Evolutionary conservation across 2,329 filamentous ascomycete genomes (phyloP), one percentile per base, ranked within the genome.

Genomic region (Sphaerulina vaccinii): DNA sequence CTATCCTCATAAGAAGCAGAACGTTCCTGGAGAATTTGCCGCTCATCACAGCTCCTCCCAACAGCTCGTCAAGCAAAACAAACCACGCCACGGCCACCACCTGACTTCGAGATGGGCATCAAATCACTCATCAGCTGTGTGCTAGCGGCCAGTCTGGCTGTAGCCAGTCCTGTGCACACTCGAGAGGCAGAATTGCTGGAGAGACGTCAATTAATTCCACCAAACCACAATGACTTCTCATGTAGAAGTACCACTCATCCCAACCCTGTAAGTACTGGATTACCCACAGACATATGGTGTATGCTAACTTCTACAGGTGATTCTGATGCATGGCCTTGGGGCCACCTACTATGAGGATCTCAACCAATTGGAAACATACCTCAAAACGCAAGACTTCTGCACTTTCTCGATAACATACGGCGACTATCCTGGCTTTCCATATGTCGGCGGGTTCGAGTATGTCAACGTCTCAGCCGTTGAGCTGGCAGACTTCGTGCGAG

Each of bases 321-420:
- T 62, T 18, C 43, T 63, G 27, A 51, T 63, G 35, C 61, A 63
- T 42, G 61, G 61, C 15, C 47, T 63, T 3, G 61, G 61, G 24
- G 59, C 61, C 15, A 63, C 59, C 15, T 63, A 59, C 54, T 60
- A 62, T 45, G 59, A 60, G 49, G 61, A 63, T 49, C 52, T 63
- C 21, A 63, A 63, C 40, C 23, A 44, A 2, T 57, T 63, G 1
- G 54, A 63, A 44, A 9, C 39, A n/a, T 49, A 59, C 49, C 42
- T 63, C n/a, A 48, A 61, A 27, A 36, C 29, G 5, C 33, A 56
- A 22, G 44, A 52, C 38, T 62, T 57, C 37, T 62, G 59, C 47
- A 61, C 60, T 13, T 62, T 62, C 51, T 57, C 53, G 35, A 57
- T 57, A 22, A 62, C 60, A 23, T 61, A 62, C 27, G 60, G 60